Evolutionary conservation across 768 basidiomycete species (phyloP), one percentile per base, ranked within the genome.

Genomic region (Trametes villosa): DNA sequence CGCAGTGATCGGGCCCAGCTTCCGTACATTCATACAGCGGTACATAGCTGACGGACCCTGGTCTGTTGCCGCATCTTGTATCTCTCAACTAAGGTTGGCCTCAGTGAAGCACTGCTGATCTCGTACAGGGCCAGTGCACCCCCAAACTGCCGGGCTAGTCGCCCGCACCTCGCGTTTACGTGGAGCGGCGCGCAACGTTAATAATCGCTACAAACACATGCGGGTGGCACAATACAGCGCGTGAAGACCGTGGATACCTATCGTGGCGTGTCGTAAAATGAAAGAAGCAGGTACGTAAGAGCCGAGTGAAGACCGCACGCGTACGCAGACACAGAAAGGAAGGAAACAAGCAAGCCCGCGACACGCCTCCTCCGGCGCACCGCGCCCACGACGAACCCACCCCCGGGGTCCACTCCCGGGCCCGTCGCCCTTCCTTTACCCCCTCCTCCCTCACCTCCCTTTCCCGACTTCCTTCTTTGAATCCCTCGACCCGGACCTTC

Each of bases 221-320:
- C 41, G 9, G 41, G 27, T 31, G 31, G 40, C 41, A 30, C 27
- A 27, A 15, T 24, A 45, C 12, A 24, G n/a, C 41, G 61, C 62
- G 60, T 53, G 27, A 33, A 45, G 33, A 45, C 17, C 44, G 34
- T 50, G 44, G 15, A 41, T 17, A n/a, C n/a, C n/a, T n/a, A 27
- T 57, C 55, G 56, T 57, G 46, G 38, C 56, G 47, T 29, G 56
- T 57, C 56, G 47, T 49, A 22, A 49, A 31, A 42, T 41, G 56
- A 55, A 44, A 40, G n/a, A 31, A 38, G 12, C 3, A 63, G 50
- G 49, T 53, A 64, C 63, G 51, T 40, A 62, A 53, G 62, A 48
- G 22, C 47, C 38, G 27, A 44, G 29, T 11, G 38, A 24, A 56
- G 48, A 52, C n/a, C n/a, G n/a, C n/a, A n/a, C n/a, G n/a, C n/a